Conservation (phyloP, 208 protist species). For the Crithidia expoeki region DNA sequence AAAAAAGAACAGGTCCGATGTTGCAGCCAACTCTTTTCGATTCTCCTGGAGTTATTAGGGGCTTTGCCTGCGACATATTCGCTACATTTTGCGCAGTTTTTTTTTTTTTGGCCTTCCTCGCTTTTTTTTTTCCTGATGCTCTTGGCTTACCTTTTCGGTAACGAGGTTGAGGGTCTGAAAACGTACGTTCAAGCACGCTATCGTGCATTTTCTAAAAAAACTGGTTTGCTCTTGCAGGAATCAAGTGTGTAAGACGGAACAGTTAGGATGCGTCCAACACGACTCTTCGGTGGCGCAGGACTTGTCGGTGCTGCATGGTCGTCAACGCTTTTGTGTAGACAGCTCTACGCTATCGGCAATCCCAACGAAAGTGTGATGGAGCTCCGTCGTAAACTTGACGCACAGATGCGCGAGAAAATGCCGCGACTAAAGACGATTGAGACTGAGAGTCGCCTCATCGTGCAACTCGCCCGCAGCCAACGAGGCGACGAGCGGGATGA, state of each 20-base stretch:
- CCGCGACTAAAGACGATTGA: constrained; percentile 53
- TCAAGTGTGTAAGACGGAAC: neutral
- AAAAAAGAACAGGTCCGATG: too few species aligned
- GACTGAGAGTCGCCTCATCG: constrained; percentile 66
- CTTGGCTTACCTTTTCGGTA: too few species aligned
- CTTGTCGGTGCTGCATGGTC: constrained; percentile 1
- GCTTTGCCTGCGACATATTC: too few species aligned
- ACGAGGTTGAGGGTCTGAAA: too few species aligned
- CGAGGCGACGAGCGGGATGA: constrained; percentile 60
- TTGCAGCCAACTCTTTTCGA: too few species aligned
- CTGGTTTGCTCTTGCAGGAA: too few species aligned
- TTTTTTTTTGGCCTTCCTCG: neutral
- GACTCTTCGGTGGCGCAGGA: neutral
- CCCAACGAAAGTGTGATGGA: constrained; percentile 26
- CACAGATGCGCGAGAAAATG: constrained; percentile 33
- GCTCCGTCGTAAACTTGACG: constrained; percentile 32
- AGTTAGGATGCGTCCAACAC: constrained; percentile 3
- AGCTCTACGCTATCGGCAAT: constrained; percentile 5
- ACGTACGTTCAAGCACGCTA: neutral
- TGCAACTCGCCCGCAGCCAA: constrained; percentile 61
- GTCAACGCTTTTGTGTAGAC: constrained; percentile 6
- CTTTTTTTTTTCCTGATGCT: neutral
- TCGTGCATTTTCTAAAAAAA: neutral
- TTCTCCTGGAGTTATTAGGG: too few species aligned
- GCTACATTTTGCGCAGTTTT: constrained; percentile 1